Evolutionary conservation across 345 rosid species (phyloP), one percentile per base, ranked within the genome.

Genomic region (Nasturtium officinale): DNA sequence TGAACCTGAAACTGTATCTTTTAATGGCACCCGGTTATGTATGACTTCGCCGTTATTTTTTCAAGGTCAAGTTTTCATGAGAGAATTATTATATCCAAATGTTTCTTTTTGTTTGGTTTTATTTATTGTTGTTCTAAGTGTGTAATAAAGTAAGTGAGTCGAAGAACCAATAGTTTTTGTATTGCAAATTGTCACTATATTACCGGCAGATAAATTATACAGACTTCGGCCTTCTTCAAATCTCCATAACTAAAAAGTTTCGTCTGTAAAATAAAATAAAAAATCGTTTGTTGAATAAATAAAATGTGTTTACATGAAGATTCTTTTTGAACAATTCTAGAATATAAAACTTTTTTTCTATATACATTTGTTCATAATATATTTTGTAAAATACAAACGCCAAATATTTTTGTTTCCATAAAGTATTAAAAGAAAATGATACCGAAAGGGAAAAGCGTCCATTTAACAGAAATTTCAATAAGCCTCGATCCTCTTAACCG

Each of bases 41-140:
- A 55, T 55, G 77, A 48, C 78, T 64, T 17, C n/a, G 62, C 38
- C 73, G 73, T 75, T 74, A 26, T 8, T 53, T 62, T 72, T 43
- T 15, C 4, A 32, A 30, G 20, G 21, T 16, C 10, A 53, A 46
- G 55, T 62, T 62, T 71, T 17, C 48, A 9, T 18, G 1, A 33
- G 50, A 16, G 18, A 20, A 6, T 9, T 32, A 3, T 13, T 71
- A 16, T 45, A 52, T 54, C 46, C 13, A 29, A 43, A 43, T 69
- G 73, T 54, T 67, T 37, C 0, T 8, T 23, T 50, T 50, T 64
- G 16, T 9, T 15, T 2, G 32, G 33, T 26, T 28, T 25, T 43
- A n/a, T 8, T 8, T 61, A 1, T 20, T 59, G 26, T 33, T 33
- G 32, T 37, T 38, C 9, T 0, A 29, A n/a, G 51, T 37, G 17